These are phyloP conservation scores for Podila minutissima DNA, from an alignment of 192 early-diverging fungal species.

Conservation along the genomic window DNA sequence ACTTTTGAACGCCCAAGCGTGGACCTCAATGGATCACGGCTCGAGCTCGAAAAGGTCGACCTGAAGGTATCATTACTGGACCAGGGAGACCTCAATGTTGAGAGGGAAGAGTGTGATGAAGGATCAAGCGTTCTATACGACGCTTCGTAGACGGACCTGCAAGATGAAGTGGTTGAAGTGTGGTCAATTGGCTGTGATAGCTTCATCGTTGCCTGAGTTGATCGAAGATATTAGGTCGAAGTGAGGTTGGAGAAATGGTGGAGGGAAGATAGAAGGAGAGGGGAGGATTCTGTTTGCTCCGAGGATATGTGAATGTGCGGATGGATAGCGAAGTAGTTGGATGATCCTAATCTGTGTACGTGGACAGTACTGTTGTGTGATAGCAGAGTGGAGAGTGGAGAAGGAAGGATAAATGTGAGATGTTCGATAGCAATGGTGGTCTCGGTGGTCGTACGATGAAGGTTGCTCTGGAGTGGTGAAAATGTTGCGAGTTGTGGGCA, in stretches of 20 bases:
- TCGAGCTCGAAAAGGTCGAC: background rate
- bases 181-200: constrained; percentile 28
- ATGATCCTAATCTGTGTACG: too few relatives aligned
- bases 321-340: too few relatives aligned
- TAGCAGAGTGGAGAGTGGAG: background rate
- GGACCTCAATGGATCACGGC: background rate
- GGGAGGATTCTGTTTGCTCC: too few relatives aligned
- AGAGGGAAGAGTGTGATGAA: constrained; percentile 2
- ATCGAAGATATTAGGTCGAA: too few relatives aligned
- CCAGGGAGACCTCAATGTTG: background rate
- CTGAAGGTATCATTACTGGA: background rate
- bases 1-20: background rate
- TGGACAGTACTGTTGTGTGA: too few relatives aligned
- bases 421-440: too few relatives aligned
- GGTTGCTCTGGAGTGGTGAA: background rate
- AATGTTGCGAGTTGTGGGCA: background rate
- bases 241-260: too few relatives aligned
- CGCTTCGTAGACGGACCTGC: constrained; percentile 29
- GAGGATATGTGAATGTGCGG: too few relatives aligned
- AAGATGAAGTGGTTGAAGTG: constrained; percentile 19
- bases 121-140: constrained; percentile 12
- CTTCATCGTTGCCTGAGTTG: constrained; percentile 11
- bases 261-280: too few relatives aligned
- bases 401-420: background rate
- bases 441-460: background rate